Evolutionary conservation across 2,329 filamentous ascomycete species (phyloP).

Genomic region (Chalaropsis ovoidea): DNA sequence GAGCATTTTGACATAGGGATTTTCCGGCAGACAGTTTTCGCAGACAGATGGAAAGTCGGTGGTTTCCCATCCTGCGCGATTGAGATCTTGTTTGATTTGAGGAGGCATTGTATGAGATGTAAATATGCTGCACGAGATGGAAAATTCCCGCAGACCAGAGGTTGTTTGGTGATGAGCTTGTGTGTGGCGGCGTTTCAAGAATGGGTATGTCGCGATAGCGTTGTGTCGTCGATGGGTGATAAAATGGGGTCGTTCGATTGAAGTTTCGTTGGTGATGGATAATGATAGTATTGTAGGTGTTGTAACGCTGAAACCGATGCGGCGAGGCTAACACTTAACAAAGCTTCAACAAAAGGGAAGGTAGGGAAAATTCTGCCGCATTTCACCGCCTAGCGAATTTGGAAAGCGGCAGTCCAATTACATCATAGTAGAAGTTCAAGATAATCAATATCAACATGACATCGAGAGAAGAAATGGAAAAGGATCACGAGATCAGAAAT

Average conservation of each 20-base stretch:
- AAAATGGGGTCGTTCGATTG: background rate
- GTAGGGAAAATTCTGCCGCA: constrained; percentile 19
- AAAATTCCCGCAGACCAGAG: background rate
- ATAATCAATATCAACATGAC: too few relatives aligned
- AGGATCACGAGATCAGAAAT: too few relatives aligned
- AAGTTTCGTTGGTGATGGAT: background rate
- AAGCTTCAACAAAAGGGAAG: background rate
- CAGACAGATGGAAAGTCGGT: constrained; percentile 82
- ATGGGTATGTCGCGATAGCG: background rate
- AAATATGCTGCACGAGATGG: background rate
- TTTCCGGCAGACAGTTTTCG: constrained; percentile 90
- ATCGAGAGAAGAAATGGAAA: too few relatives aligned
- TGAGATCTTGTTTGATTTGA: constrained; percentile 92
- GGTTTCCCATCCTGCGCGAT: constrained; percentile 91
- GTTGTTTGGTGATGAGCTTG: background rate
- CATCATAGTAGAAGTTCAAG: background rate
- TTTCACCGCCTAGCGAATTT: constrained; percentile 19
- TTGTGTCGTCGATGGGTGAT: background rate
- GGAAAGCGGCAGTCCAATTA: background rate
- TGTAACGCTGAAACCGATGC: background rate
- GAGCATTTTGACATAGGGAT: constrained; percentile 97
- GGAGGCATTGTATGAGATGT: constrained; percentile 52
- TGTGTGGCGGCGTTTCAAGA: background rate
- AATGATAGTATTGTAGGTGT: background rate
- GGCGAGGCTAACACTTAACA: background rate